Evolutionary conservation across 2,329 filamentous ascomycete genomes (phyloP), one percentile per base, ranked within the genome.

Genomic region (Fusarium fujikuroi): DNA sequence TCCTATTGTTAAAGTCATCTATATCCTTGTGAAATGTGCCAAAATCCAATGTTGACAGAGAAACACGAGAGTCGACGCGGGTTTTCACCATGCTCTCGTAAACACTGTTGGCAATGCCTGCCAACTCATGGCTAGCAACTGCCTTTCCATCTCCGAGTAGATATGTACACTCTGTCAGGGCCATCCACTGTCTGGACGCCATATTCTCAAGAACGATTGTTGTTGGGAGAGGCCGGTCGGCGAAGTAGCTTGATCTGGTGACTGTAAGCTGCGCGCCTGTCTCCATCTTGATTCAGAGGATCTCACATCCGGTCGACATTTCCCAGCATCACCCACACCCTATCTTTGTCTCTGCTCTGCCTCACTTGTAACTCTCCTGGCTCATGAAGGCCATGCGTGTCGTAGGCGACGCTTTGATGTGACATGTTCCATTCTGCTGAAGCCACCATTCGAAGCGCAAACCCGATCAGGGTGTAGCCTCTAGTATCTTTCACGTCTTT

Each of bases 331-430:
- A n/a, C 1, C n/a, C 59, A 44, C 7, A 21, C 25, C 7, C 62
- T 25, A 9, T 53, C 12, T 6, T 15, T 30, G 6, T 64, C 62
- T 12, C 46, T 30, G 2, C 15, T 32, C 12, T 53, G 44, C 6
- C 58, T 39, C 3, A 52, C 18, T 3, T 62, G 18, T 0, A 53
- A 12, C 30, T 53, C 46, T 23, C 23, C 18, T 11, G 5, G 9
- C 2, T 37, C 44, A 10, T 30, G 9, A 4, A 36, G 3, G 0
- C 15, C 5, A 1, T n/a, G 21, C 3, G 9, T 21, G 1, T 32
- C 37, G 0, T 30, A n/a, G 0, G 28, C 18, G 1, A 21, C 7
- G 5, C 19, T 15, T 21, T 7, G 18, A 0, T 7, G 3, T 2
- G 39, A 10, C 18, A 21, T 39, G 4, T 44, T 53, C 62, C 62